phyloP scores from a whole-genome alignment of 805 yeast genomes.

The Candida sonorensis region DNA sequence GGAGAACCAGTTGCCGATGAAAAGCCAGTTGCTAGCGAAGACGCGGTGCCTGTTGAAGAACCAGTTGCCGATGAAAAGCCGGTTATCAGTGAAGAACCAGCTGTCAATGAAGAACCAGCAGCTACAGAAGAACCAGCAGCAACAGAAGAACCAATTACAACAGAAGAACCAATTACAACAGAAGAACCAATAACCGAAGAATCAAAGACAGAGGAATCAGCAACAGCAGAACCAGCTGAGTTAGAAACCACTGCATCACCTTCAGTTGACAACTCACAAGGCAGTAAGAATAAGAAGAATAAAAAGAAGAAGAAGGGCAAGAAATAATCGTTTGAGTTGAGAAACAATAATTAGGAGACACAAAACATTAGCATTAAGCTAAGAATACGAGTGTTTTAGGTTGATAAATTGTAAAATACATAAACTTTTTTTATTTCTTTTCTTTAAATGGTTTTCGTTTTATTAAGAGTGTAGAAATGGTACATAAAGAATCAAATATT shows the following conservation, averaged over 20 bases:
- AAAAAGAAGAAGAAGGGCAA: conserved; percentile 30
- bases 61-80: conserved; percentile 2
- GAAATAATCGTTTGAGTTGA: conserved; percentile 23
- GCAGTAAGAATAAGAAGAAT: conserved; percentile 3
- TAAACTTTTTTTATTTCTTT: too few species aligned
- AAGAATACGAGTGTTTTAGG: too few species aligned
- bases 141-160: too few species aligned
- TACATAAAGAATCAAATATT: too few species aligned
- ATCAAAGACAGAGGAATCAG: neutral
- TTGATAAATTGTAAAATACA: too few species aligned
- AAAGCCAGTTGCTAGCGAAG: conserved; percentile 1
- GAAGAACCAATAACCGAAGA: conserved; percentile 3
- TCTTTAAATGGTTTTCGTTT: too few species aligned
- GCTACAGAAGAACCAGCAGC: conserved; percentile 1
- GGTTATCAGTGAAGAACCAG: neutral
- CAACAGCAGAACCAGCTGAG: conserved; percentile 1
- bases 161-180: conserved; percentile 2
- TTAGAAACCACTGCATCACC: neutral
- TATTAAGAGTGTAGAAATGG: too few species aligned
- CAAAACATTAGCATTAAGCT: too few species aligned
- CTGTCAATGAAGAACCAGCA: neutral
- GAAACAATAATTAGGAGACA: too few species aligned
- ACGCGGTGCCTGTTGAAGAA: too few species aligned
- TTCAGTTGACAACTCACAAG: neutral
- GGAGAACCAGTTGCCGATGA: neutral